Evolutionary conservation across 345 rosid genomes (phyloP), one percentile per base, ranked within the genome.

Genomic region (Eucalyptus curtisii): DNA sequence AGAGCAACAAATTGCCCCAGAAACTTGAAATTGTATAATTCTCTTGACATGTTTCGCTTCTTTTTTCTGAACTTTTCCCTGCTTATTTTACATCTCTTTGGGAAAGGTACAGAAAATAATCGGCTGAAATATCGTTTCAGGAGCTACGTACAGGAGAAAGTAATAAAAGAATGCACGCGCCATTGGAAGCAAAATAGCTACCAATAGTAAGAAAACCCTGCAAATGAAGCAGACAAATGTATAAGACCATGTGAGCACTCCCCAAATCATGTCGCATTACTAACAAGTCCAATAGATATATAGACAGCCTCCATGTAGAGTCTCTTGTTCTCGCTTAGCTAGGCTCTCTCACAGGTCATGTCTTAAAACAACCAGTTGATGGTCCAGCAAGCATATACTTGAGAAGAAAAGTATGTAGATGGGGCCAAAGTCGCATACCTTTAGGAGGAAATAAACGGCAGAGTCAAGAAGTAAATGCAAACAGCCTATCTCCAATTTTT

Each of bases 401-500:
- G 6, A 40, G 64, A 87, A 61, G 50, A 61, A 61, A 40, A 42
- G 37, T 55, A 20, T 31, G 22, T 45, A 47, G 53, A 59, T 47
- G 48, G 89, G 50, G 84, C 55, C 89, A 40, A 31, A 94, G 93
- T 94, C 87, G 87, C 89, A 87, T 92, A 86, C 89, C 90, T 79
- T 61, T 90, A 50, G 20, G 87, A 87, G 92, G 93, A 91, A 7
- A 79, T 87, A 40, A 86, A 90, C 82, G 14, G 90, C 91, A 57
- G 61, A 76, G 87, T 96, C 93, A 98, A 90, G 97, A 95, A 88
- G 99, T 91, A 91, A 97, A 98, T 30, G 99, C 99, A 90, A 98
- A 97, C 89, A 98, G 99, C 91, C 99, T 93, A 92, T 98, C 99
- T 61, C 94, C 90, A 80, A 98, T 98, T 92, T 94, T 97, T 89